Base-by-base conservation (phyloP, 257 asterid species). In the Scutellaria minor region DNA sequence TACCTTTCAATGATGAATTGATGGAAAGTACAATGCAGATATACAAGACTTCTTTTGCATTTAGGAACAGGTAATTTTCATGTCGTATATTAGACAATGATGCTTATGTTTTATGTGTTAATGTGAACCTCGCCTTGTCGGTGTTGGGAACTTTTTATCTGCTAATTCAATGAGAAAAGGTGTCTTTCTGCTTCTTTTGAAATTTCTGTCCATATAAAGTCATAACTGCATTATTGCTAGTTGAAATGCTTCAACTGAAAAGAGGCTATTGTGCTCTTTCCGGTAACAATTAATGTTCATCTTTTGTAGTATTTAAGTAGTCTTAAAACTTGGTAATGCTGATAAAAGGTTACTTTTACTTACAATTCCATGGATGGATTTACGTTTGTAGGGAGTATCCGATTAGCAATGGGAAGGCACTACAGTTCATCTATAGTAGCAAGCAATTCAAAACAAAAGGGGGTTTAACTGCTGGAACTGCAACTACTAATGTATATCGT, bases 1-100 rank as follows among this genome's bases (percentile, higher is more conserved):
- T 95, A 47, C 99, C 98, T 70, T 95, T 95, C 86, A 95, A 90
- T 80, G 97, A 92, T 74, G 98, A 87, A 74, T 80, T 95, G 84
- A 79, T 92, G 94, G 96, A 95, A 42, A 79, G 85, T 70, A 95
- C 99, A 10, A 85, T 84, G 91, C 99, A 92, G 67, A 85, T 95
- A 14, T 92, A 50, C 86, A 90, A 85, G 81, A 95, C 99, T 4
- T 95, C 98, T 20, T 90, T 87, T 74, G 83, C 98, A 20, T 92
- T 77, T 80, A 87, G 99, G 81, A 90, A 92, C 89, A 86, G 96
- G 99, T 89, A 83, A 74, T 7, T 46, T 46, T 22, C 3, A 7
- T 74, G 27, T 58, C 40, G 27, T 56, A 8, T 35, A 41, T 37
- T 46, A 42, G 66, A 3, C 18, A 15, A 8, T 48, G 15, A 31